Evolutionary conservation across 148 eudicot genomes (phyloP), one percentile per base, ranked within the genome.

Genomic region (Limonium bicolor): DNA sequence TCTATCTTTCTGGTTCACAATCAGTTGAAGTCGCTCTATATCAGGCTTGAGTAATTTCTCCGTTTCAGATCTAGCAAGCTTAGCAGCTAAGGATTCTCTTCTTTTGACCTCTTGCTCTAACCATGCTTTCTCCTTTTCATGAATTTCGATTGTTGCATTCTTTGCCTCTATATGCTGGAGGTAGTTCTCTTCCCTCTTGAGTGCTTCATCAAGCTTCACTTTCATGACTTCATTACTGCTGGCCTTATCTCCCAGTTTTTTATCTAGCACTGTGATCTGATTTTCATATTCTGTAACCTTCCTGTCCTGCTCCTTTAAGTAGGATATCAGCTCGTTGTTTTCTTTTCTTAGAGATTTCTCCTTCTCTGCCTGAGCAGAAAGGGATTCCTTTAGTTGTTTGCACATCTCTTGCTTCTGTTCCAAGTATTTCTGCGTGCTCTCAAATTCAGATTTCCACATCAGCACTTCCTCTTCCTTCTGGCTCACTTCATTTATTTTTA

Each of bases 371-470:
- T 52, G 51, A 29, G 40, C 41, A 9, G 46, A 54, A 30, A 57
- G 23, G 24, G 63, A 56, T 35, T 25, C 46, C 63, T 52, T 62
- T 55, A 62, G 33, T 48, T 53, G 46, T 58, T 36, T 26, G 41
- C 62, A 61, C 31, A 49, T 52, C 46, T 65, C 60, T 33, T 61
- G 80, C 53, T 58, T 59, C 39, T 61, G 57, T 52, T 66, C 72
- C 37, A 74, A 65, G 45, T 50, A 48, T 5, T 40, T 41, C 43
- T 58, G 65, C 37, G 53, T 61, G 59, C 47, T 55, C 62, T 74
- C 76, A 8, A 68, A 70, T 20, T 36, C 55, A 20, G 68, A 61
- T 56, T 66, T 70, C 84, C 72, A 60, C 36, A 54, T 44, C 30
- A 59, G 63, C 62, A 73, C 15, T 42, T 68, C 72, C 31, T 36